Base-by-base conservation (phyloP, 306 rosid genomes). In the Macrotyloma uniflorum region DNA sequence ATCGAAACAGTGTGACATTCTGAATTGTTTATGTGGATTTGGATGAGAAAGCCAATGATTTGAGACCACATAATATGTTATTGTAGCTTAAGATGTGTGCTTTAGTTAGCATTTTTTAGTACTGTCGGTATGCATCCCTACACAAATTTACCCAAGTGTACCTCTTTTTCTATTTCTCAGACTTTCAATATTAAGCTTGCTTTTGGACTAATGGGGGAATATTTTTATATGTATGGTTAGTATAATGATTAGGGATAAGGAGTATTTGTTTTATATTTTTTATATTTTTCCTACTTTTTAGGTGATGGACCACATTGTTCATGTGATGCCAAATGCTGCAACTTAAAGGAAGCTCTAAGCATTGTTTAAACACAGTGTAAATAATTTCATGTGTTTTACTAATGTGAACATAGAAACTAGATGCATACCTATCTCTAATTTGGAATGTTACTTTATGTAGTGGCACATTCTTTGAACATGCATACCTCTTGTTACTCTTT, bases 291-390 rank as follows among this genome's bases (percentile, higher is more conserved):
- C 19, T 61, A n/a, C 35, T 69, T 80, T 83, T 65, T 15, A 72
- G 73, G 79, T 24, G 22, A 72, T 63, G 91, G 88, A 84, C 89
- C 89, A 86, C 88, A 69, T 81, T 58, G 38, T 61, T 80, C 89
- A 81, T 88, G 89, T 83, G 91, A 83, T 81, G 83, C 85, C 82
- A 84, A 85, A 58, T 43, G 86, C 80, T 85, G 55, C 30, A 72
- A 79, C 19, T 47, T 78, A 80, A 83, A 81, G 45, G 36, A 26
- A 69, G 76, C 66, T n/a, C n/a, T 35, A 45, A 78, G 26, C 67
- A 67, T 77, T 58, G 46, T 67, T 85, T 71, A 79, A 63, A 59
- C 38, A 68, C 9, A 40, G 38, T 42, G 75, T 57, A 74, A 72
- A 78, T 58, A 81, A 82, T 68, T 62, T 35, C 43, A 77, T 77